Evolutionary conservation across 306 rosid species (phyloP).

Genomic region (Cucumis cinereus): DNA sequence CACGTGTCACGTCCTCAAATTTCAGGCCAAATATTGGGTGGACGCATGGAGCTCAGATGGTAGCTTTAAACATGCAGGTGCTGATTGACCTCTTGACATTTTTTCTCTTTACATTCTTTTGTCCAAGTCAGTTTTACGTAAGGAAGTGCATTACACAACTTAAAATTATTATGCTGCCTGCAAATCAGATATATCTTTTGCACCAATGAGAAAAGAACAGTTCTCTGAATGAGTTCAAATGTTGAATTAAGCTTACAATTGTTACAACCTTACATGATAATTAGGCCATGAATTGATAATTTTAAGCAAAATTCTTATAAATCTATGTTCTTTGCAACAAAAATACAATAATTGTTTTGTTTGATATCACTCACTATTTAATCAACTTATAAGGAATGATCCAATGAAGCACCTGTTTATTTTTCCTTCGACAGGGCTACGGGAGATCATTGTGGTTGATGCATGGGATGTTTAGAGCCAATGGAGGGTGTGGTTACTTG

Average conservation of each 20-base stretch:
- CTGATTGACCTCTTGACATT: constrained; percentile 12
- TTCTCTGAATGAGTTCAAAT: neutral
- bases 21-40: constrained; percentile 78
- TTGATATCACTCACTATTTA: neutral
- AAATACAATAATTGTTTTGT: neutral
- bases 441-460: constrained; percentile 65
- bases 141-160: neutral
- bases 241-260: neutral
- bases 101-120: neutral
- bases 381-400: neutral
- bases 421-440: constrained; percentile 43
- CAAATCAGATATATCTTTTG: neutral
- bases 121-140: neutral
- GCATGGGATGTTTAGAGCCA: constrained; percentile 90
- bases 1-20: constrained; percentile 67
- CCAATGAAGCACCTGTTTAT: neutral
- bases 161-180: neutral
- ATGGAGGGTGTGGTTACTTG: constrained; percentile 85
- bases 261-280: neutral
- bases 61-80: constrained; percentile 95
- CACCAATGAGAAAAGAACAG: no score
- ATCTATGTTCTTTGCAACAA: neutral
- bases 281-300: neutral
- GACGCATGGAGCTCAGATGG: constrained; percentile 95
- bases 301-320: neutral